A percentile compares a stretch with the other conserved stretches of the same genome.
These are phyloP conservation scores for Chionographis japonica DNA, from an alignment of 106 monocot species.

Conservation along the genomic window DNA sequence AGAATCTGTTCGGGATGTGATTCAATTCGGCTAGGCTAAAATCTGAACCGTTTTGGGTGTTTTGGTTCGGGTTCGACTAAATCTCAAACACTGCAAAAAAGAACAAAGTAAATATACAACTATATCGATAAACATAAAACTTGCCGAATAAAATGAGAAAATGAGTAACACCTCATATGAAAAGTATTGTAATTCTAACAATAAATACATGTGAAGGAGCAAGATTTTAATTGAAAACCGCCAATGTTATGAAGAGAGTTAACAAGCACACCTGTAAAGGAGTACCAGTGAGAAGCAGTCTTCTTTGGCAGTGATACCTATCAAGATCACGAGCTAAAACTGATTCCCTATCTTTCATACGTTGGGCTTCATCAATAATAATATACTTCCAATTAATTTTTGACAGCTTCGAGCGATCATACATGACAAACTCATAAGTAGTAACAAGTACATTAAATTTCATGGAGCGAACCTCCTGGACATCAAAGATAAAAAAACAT, in stretches of 20 bases:
- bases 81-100: too few relatives aligned
- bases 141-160: too few relatives aligned
- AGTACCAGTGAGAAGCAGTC: conserved; percentile 93
- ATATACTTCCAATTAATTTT: conserved; percentile 99
- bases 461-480: conserved; percentile 79
- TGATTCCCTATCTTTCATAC: conserved; percentile 97
- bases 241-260: neutral
- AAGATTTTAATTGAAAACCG: too few relatives aligned
- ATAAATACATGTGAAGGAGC: too few relatives aligned
- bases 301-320: conserved; percentile 87
- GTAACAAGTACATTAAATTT: conserved; percentile 98
- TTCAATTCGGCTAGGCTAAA: too few relatives aligned
- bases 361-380: conserved; percentile 97
- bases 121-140: too few relatives aligned
- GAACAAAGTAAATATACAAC: too few relatives aligned
- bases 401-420: conserved; percentile 91
- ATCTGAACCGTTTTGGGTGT: too few relatives aligned
- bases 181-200: too few relatives aligned
- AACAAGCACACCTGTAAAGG: conserved; percentile 80
- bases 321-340: conserved; percentile 97
- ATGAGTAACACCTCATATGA: too few relatives aligned
- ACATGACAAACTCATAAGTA: conserved; percentile 97
- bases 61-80: too few relatives aligned
- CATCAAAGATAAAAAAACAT: conserved; percentile 3
- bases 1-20: too few relatives aligned